Evolutionary conservation across 2,329 filamentous ascomycete species (phyloP), one percentile per base, ranked within the genome.

Genomic region (Trichoderma atroviride): DNA sequence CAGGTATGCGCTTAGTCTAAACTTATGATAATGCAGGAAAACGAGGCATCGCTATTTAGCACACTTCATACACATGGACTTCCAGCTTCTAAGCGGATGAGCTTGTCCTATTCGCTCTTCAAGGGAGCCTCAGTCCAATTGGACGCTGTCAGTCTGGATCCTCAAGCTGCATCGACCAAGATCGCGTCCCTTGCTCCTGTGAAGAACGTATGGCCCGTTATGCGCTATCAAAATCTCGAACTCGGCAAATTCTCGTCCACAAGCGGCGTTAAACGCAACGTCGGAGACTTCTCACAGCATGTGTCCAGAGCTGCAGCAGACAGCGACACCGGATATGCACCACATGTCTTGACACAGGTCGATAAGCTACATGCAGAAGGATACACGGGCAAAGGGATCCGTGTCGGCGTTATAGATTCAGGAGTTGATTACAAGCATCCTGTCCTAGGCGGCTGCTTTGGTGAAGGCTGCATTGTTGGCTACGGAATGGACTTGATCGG

Each of bases 321-420:
- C n/a, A 55, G 37, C 7, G 50, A 57, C 33, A 29, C 29, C 60
- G 66, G 14, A 5, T 69, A 63, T 59, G 58, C 59, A 27, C 81
- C 85, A 0, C 86, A 88, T 64, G 73, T 85, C 69, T 85, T 87
- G 83, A 87, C 85, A 0, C 85, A 87, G 76, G 82, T 88, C 22
- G 83, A 86, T 74, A 83, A 84, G 79, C 78, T 88, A 37, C 81
- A 80, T 29, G 82, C 81, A 22, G 76, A 83, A 70, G 85, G 84
- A 0, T 72, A 83, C 68, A 83, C 80, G 0, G 86, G 86, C 37
- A 82, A 82, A 72, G 86, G 85, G n/a, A 79, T 88, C 76, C 85
- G 84, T 70, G 77, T 88, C 74, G 86, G 79, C 50, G 77, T 88
- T 7, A 79, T 88, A 27, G 86, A 88, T 73, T 84, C 81, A 22